Evolutionary conservation across 2,329 filamentous ascomycete genomes (phyloP).

Genomic region (Tolypocladium ophioglossoides): DNA sequence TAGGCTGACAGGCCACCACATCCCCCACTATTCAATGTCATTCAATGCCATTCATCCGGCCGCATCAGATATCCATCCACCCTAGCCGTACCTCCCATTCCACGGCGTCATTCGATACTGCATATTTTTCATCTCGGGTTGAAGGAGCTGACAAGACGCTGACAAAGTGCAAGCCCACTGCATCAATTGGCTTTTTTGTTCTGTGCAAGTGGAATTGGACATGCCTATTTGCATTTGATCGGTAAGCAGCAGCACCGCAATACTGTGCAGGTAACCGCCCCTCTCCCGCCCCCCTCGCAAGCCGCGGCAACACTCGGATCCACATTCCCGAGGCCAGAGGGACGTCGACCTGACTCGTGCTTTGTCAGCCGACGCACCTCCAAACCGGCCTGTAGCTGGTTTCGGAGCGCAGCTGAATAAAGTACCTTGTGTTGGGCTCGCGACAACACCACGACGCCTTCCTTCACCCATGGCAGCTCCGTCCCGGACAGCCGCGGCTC

Average conservation of each 20-base stretch:
- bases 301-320: background rate
- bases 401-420: background rate
- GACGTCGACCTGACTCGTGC: background rate
- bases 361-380: background rate
- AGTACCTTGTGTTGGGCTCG: background rate
- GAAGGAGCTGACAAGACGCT: background rate
- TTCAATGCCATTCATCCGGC: too few relatives aligned
- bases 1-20: too few relatives aligned
- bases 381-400: background rate
- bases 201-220: background rate
- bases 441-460: background rate
- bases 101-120: too few relatives aligned
- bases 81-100: too few relatives aligned
- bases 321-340: background rate
- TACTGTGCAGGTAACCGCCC: background rate
- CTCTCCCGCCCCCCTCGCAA: background rate
- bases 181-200: background rate
- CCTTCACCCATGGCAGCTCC: slow-evolving; percentile 6
- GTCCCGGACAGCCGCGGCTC: slow-evolving; percentile 3
- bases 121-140: background rate
- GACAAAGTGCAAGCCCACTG: background rate
- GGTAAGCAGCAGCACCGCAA: background rate
- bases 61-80: too few relatives aligned
- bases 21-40: too few relatives aligned
- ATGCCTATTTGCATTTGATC: background rate